phyloP scores from a whole-genome alignment of 2,329 filamentous ascomycete species.

The Dothidotthia symphoricarpi region DNA sequence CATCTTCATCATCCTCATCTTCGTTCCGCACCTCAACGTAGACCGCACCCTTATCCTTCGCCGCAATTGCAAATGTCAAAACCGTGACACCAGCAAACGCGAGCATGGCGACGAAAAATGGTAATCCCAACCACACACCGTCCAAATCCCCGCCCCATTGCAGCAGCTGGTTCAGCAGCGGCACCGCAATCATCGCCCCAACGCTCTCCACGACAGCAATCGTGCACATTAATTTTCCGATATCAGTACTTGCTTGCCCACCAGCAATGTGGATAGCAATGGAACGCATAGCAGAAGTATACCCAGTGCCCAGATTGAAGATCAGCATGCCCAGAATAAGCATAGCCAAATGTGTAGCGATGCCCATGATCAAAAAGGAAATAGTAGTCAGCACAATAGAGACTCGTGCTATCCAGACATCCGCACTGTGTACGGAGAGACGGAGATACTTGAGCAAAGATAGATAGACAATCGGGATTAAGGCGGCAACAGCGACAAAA shows the following conservation, averaged over 20 bases:
- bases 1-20: constrained; percentile 9
- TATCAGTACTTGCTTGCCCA: constrained; percentile 44
- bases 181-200: constrained; percentile 49
- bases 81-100: constrained; percentile 26
- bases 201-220: constrained; percentile 51
- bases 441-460: constrained; percentile 40
- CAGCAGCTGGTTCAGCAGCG: constrained; percentile 49
- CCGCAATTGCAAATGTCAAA: constrained; percentile 30
- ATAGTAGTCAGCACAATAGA: constrained; percentile 47
- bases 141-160: constrained; percentile 49
- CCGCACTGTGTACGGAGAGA: constrained; percentile 43
- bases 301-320: constrained; percentile 51
- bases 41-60: constrained; percentile 20
- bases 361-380: constrained; percentile 48
- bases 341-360: constrained; percentile 45
- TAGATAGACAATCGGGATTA: constrained; percentile 46
- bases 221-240: constrained; percentile 51
- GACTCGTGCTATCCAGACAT: constrained; percentile 48
- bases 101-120: constrained; percentile 36
- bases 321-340: constrained; percentile 48
- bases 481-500: constrained; percentile 48
- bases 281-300: constrained; percentile 48
- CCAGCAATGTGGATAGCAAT: constrained; percentile 51
- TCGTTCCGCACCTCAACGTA: constrained; percentile 21
- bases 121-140: constrained; percentile 49